A percentile compares a stretch with the other conserved stretches of the same genome.
These are phyloP conservation scores for Colletotrichum sp. DNA, from an alignment of 2,329 filamentous ascomycete species.

Conservation along the genomic window DNA sequence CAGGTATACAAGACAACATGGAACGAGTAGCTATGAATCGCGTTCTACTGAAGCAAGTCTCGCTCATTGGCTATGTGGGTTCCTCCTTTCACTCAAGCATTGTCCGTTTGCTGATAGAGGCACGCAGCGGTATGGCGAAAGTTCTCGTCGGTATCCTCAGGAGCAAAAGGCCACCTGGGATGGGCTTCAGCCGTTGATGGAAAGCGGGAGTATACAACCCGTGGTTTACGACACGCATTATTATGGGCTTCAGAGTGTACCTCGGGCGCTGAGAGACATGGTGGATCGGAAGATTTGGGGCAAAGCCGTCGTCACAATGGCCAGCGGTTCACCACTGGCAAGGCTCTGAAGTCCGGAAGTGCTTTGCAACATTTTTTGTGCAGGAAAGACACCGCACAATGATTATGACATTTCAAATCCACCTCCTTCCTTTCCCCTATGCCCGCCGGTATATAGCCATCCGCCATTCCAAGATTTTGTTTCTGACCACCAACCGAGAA, in stretches of 20 bases:
- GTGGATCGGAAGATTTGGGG: slow-evolving; percentile 55
- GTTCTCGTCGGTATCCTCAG: slow-evolving; percentile 51
- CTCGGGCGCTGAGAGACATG: slow-evolving; percentile 56
- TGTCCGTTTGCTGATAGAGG: background rate
- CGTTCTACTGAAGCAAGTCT: slow-evolving; percentile 56
- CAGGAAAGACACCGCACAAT: background rate
- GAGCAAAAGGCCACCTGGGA: slow-evolving; percentile 55
- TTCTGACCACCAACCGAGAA: background rate
- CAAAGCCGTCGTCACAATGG: slow-evolving; percentile 55
- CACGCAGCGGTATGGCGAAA: slow-evolving; percentile 61
- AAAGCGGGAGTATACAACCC: slow-evolving; percentile 51
- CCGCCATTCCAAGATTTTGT: slow-evolving; percentile 10
- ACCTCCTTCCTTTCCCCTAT: background rate
- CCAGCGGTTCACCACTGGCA: background rate
- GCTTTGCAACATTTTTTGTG: background rate
- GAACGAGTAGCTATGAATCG: slow-evolving; percentile 61
- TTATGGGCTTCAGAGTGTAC: slow-evolving; percentile 52
- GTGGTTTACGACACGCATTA: slow-evolving; percentile 55
- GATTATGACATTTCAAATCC: slow-evolving; percentile 1
- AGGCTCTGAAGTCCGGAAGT: background rate
- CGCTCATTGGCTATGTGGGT: slow-evolving; percentile 57
- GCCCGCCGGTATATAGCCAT: slow-evolving; percentile 15
- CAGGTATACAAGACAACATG: slow-evolving; percentile 55
- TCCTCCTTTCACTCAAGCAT: background rate
- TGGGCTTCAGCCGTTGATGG: slow-evolving; percentile 52